Evolutionary conservation across 768 basidiomycete genomes (phyloP), one percentile per base, ranked within the genome.

Genomic region (Rubroboletus satanas): DNA sequence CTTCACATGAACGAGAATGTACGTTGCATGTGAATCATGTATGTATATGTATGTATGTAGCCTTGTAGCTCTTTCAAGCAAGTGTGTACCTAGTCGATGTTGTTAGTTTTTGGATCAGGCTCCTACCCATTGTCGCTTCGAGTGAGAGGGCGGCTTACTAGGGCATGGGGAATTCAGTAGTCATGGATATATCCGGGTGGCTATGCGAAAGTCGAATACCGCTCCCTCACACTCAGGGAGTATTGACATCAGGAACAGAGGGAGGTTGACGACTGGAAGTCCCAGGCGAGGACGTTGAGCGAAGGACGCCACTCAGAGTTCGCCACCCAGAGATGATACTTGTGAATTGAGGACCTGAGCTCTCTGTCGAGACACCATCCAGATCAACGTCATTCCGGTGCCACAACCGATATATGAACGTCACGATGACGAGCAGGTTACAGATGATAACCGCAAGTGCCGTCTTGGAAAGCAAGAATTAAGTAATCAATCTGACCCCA

Each of bases 401-500:
- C 42, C 31, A 56, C n/a, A 54, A 21, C 2, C 53, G 48, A 52
- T 61, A 64, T 5, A 14, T 35, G 21, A 54, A 29, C 4, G 56
- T 52, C 32, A 51, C 46, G n/a, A 56, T 33, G 10, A 64, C 52
- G 7, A 57, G 55, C 26, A 55, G 41, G 29, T 61, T 56, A 28
- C 54, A 49, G 8, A 58, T 36, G 18, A 56, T 37, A 23, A 63
- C 48, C 23, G 59, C 60, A n/a, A 58, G 21, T 4, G 62, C 59
- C 38, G 37, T 41, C 63, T 64, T 18, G 37, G 26, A 49, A 39
- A 29, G 36, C 9, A 23, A 52, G 5, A 33, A 35, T 18, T 5
- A 47, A 23, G n/a, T 47, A 14, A 26, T 26, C 26, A 1, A 17
- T 15, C 8, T 10, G 26, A n/a, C 17, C 3, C n/a, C 23, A 5